phyloP scores from a whole-genome alignment of 1,139 yeast genomes.

The Yamadazyma jaroonii region DNA sequence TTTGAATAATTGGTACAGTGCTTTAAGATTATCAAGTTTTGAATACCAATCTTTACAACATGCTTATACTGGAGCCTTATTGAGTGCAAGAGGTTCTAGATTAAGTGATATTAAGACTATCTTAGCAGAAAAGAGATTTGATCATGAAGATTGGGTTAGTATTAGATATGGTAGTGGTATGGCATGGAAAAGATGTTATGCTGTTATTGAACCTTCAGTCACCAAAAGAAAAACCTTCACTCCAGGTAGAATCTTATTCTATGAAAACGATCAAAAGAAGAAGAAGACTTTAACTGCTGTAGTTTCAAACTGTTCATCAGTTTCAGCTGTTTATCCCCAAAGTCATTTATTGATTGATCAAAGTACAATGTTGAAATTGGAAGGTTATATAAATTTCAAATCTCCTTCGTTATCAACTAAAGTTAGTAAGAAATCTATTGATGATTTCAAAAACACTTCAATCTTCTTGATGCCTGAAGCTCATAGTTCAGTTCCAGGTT shows the following conservation, averaged over 20 bases:
- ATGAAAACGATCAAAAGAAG: conserved; percentile 65
- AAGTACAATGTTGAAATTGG: conserved; percentile 84
- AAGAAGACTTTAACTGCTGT: conserved; percentile 81
- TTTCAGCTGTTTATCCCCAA: conserved; percentile 94
- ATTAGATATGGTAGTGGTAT: conserved; percentile 94
- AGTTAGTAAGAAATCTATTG: conserved; percentile 40
- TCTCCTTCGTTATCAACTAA: conserved; percentile 39
- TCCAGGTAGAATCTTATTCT: conserved; percentile 61
- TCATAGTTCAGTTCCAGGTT: conserved; percentile 92
- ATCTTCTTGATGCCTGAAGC: conserved; percentile 93
- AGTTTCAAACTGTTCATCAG: conserved; percentile 64
- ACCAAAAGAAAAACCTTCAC: conserved; percentile 39
- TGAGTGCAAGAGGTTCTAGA: conserved; percentile 83
- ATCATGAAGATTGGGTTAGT: conserved; percentile 92
- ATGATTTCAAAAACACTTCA: conserved; percentile 69
- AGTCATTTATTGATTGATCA: conserved; percentile 76
- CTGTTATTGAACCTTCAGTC: conserved; percentile 77
- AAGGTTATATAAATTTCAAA: conserved; percentile 70
- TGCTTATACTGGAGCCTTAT: conserved; percentile 91
- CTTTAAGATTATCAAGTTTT: conserved; percentile 73
- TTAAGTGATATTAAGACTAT: conserved; percentile 84
- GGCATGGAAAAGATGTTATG: conserved; percentile 96
- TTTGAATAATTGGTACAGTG: conserved; percentile 69
- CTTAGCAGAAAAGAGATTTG: conserved; percentile 78
- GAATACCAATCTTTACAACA: conserved; percentile 85